A percentile compares a stretch with the other conserved stretches of the same genome.
phyloP scores from a whole-genome alignment of 1,284 basidiomycete species.

The Papiliotrema fonsecae region DNA sequence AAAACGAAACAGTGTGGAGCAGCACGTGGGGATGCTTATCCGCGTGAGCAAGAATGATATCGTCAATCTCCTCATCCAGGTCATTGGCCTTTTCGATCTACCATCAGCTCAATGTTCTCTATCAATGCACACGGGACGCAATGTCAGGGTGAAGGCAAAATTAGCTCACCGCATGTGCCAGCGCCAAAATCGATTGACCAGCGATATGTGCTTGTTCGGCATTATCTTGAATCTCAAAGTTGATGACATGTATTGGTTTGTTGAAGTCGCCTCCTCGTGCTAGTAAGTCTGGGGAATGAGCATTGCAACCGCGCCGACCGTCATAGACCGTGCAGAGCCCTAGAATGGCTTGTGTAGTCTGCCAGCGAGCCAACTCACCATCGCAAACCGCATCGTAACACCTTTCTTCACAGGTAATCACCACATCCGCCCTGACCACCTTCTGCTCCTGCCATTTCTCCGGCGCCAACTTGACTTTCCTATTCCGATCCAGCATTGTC shows the following conservation, averaged over 20 bases:
- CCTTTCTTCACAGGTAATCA: constrained; percentile 98
- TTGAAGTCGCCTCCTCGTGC: constrained; percentile 85
- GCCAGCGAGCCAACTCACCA: constrained; percentile 55
- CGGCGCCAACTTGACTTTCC: constrained; percentile 84
- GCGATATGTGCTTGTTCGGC: constrained; percentile 97
- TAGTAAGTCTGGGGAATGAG: constrained; percentile 66
- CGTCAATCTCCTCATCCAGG: constrained; percentile 85
- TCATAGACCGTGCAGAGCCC: not conserved
- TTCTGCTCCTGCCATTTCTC: constrained; percentile 94
- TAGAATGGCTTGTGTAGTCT: not conserved
- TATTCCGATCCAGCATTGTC: constrained; percentile 95
- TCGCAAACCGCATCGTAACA: constrained; percentile 99
- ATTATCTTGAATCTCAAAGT: constrained; percentile 98
- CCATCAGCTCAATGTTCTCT: constrained; percentile 1
- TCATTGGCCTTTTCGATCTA: constrained; percentile 83
- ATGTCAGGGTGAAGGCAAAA: too few species aligned
- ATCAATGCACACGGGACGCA: not conserved
- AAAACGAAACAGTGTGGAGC: constrained; percentile 85
- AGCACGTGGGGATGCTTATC: constrained; percentile 87
- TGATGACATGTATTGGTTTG: constrained; percentile 91
- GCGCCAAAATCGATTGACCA: constrained; percentile 88
- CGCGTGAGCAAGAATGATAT: constrained; percentile 76
- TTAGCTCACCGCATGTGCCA: constrained; percentile 80
- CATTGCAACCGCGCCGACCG: not conserved
- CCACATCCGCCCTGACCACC: constrained; percentile 76